Base-by-base conservation (phyloP, 345 rosid genomes). In the Salix caprea region DNA sequence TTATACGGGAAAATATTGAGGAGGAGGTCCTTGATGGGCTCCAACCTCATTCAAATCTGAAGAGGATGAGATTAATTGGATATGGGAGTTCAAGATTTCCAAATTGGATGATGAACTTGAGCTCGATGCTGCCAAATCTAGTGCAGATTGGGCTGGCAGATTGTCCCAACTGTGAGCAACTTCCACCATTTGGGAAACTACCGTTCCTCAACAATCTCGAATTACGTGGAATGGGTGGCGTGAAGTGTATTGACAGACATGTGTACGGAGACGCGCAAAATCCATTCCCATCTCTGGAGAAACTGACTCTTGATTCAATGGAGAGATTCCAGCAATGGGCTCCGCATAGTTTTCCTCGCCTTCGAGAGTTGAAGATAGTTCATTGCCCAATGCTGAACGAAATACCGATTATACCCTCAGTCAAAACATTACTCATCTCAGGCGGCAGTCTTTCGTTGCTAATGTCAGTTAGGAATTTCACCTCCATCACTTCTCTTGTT, bases 141-240 rank as follows among this genome's bases (percentile, higher is more conserved):
- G 71, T 71, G 71, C 28, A 65, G 48, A n/a, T 77, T 18, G 5
- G 8, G 5, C 7, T 77, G 19, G 6, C 1, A 11, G 1, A 1
- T 5, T 77, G 76, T 54, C 4, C 5, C 8, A 72, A 30, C 6
- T 71, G 67, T 28, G 58, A 72, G 39, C 71, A 71, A 9, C 64
- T 78, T 39, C 76, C 80, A 66, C 42, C 66, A 2, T 65, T 77
- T 10, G 72, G 76, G 16, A 39, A 65, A 26, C 58, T 78, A 4
- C 52, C 19, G 46, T 66, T 24, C 54, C 80, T 78, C 39, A 39
- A 50, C 36, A 2, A 15, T 48, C 71, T 65, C 10, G 2, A 36
- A 2, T 48, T 78, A 36, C 0, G 2, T 1, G 23, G 28, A 52
- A 71, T 78, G 76, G n/a, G 19, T 13, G 42, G 19, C 1, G 60